Base-by-base conservation (phyloP, 441 rosid species). In the Flueggea neowawraea region DNA sequence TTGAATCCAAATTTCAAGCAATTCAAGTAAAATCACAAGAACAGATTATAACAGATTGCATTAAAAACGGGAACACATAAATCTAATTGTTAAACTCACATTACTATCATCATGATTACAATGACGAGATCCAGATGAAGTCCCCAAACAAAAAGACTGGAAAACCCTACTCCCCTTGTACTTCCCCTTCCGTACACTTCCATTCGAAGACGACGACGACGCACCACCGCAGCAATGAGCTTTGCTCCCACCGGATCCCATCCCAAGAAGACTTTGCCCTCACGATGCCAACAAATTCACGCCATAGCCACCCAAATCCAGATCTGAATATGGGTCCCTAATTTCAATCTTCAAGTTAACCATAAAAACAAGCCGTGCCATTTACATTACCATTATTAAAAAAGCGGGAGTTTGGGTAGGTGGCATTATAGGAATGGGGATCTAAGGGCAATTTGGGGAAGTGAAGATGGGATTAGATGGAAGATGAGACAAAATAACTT, bases 211-310 rank as follows among this genome's bases (percentile, higher is more conserved):
- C 12, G 78, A 69, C 8, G 69, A 69, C 8, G 75, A 64, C 50
- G 67, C 39, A 8, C 83, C 72, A n/a, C 79, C 71, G 13, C 70
- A 66, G 61, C 65, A 63, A 56, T 55, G 73, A 36, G 77, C 77
- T 66, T 88, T 95, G 66, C 97, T 95, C 49, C 96, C 82, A 54
- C 88, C 76, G 65, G 97, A 86, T 78, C 99, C 98, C 99, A 95
- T 91, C 51, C 28, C 28, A 22, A 1, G 1, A 22, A 22, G 28
- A 67, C 63, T 51, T 52, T 16, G 2, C 52, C n/a, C 62, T 61
- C 62, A 64, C 55, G 51, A 45, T 15, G 52, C 31, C 17, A n/a
- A 58, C 55, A 11, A 53, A 63, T 60, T 66, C 33, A 76, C 77
- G 76, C 63, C 61, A 65, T 67, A 52, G 54, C 65, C 77, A 65